These are phyloP conservation scores for Fusarium sp. DNA, from an alignment of 2,329 filamentous ascomycete genomes.

Conservation along the genomic window DNA sequence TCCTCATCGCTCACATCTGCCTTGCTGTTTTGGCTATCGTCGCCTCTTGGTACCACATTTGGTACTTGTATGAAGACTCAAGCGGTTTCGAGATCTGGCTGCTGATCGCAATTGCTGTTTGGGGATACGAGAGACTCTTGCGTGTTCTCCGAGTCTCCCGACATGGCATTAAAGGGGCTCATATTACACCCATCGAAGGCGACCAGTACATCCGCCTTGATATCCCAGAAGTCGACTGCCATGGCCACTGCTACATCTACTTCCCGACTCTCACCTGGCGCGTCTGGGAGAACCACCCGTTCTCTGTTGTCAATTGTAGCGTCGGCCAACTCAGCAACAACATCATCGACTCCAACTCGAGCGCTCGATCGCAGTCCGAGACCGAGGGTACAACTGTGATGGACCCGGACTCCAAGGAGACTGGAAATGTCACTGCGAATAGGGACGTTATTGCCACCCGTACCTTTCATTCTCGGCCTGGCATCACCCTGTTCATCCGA, in stretches of 20 bases:
- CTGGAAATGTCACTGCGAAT: conserved; percentile 1
- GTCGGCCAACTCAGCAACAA: neutral
- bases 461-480: conserved; percentile 7
- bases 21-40: conserved; percentile 55
- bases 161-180: conserved; percentile 44
- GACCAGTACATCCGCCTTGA: conserved; percentile 48
- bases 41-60: conserved; percentile 58
- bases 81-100: conserved; percentile 57
- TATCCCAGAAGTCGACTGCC: conserved; percentile 38
- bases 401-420: conserved; percentile 21
- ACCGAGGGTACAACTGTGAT: neutral
- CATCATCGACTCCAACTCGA: neutral
- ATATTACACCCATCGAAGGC: conserved; percentile 41
- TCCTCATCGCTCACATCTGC: conserved; percentile 57
- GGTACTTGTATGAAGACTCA: conserved; percentile 47
- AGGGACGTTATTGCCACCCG: neutral
- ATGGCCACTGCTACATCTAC: conserved; percentile 48
- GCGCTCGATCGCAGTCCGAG: conserved; percentile 17
- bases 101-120: conserved; percentile 43
- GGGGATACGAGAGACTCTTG: conserved; percentile 46
- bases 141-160: conserved; percentile 34
- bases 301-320: conserved; percentile 44
- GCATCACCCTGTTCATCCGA: conserved; percentile 46
- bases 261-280: conserved; percentile 48
- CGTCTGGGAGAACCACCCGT: conserved; percentile 50